These are phyloP conservation scores for Carex cristatella DNA, from an alignment of 176 grass and related monocot genomes.

Conservation along the genomic window DNA sequence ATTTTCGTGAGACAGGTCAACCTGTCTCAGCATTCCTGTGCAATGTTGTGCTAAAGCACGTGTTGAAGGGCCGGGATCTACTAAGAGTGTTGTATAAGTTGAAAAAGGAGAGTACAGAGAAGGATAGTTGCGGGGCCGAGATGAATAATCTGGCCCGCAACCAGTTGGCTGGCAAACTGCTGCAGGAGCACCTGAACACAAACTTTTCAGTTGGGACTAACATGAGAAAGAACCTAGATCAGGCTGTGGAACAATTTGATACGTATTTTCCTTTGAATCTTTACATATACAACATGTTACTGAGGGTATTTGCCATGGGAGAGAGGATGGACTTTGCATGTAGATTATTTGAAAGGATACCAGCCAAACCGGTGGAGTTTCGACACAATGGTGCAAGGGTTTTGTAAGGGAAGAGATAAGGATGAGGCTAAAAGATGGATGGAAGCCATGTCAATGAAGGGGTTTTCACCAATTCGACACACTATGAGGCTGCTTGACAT, in stretches of 20 bases:
- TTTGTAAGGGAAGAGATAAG: slow-evolving; percentile 65
- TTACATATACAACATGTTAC: slow-evolving; percentile 94
- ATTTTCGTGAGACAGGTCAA: slow-evolving; percentile 73
- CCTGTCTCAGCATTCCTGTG: slow-evolving; percentile 89
- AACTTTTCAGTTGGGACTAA: too few species aligned
- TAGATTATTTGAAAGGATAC: slow-evolving; percentile 67
- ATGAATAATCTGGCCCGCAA: too few species aligned
- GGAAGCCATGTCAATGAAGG: slow-evolving; percentile 56
- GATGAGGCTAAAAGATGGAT: slow-evolving; percentile 87
- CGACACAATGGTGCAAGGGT: slow-evolving; percentile 81
- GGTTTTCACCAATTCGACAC: slow-evolving; percentile 70
- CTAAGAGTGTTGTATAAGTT: slow-evolving; percentile 46
- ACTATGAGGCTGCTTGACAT: slow-evolving; percentile 64
- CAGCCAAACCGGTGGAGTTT: slow-evolving; percentile 78
- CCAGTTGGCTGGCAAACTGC: too few species aligned
- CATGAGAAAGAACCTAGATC: too few species aligned
- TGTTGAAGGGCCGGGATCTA: slow-evolving; percentile 48
- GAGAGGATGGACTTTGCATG: slow-evolving; percentile 81
- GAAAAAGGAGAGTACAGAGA: slow-evolving; percentile 30
- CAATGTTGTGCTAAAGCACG: slow-evolving; percentile 83
- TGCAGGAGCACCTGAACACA: too few species aligned
- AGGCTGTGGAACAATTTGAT: slow-evolving; percentile 36
- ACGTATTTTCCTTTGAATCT: slow-evolving; percentile 72
- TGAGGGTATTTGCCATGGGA: slow-evolving; percentile 53
- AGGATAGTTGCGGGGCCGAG: not conserved